phyloP scores from a whole-genome alignment of 495 filamentous ascomycete species.

The Aspergillus carlsbadensis region DNA sequence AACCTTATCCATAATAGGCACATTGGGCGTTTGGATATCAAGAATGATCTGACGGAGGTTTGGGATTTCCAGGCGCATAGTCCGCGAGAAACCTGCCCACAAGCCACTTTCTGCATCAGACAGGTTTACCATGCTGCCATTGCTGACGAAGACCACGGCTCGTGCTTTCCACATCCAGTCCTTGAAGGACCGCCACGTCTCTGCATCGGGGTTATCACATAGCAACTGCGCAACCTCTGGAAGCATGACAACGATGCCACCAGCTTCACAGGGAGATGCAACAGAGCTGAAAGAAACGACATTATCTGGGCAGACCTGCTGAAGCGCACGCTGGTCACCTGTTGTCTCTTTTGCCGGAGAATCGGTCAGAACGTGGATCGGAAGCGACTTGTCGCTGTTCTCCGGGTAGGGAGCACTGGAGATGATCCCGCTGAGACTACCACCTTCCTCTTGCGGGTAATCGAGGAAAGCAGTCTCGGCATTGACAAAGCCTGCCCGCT shows the following conservation, averaged over 20 bases:
- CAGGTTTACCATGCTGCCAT: conserved; percentile 4
- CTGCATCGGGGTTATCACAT: background rate
- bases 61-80: conserved; percentile 6
- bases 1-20: background rate
- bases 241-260: conserved; percentile 9
- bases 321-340: background rate
- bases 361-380: conserved; percentile 7
- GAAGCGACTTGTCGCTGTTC: background rate
- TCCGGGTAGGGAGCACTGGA: background rate
- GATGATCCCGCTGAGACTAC: conserved; percentile 7
- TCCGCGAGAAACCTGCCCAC: conserved; percentile 3
- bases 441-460: conserved; percentile 9
- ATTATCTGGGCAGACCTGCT: background rate
- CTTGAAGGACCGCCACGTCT: conserved; percentile 2
- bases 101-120: conserved; percentile 9
- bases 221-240: conserved; percentile 9
- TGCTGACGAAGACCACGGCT: conserved; percentile 7
- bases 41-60: conserved; percentile 7
- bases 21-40: conserved; percentile 6
- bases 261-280: background rate
- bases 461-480: conserved; percentile 3
- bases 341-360: background rate
- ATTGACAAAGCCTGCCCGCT: conserved; percentile 1
- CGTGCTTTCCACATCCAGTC: conserved; percentile 6
- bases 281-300: background rate